A percentile compares a stretch with the other conserved stretches of the same genome.
These are phyloP conservation scores for Hypoxylon sp. DNA, from an alignment of 2,329 filamentous ascomycete species.

Conservation along the genomic window DNA sequence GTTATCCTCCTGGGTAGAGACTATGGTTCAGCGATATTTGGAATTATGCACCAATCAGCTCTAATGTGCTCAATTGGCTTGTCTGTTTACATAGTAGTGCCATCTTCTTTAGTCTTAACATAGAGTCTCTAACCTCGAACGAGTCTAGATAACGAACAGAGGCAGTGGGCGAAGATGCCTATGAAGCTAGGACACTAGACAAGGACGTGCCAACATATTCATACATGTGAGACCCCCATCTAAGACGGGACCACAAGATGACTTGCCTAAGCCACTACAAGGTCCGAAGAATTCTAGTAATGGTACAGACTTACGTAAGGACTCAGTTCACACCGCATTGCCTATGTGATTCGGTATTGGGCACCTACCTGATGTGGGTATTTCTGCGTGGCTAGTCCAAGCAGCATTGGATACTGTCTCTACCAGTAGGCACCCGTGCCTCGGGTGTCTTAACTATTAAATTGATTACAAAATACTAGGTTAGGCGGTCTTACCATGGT, in stretches of 20 bases:
- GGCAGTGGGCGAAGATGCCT: conserved; percentile 7
- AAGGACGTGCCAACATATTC: conserved; percentile 11
- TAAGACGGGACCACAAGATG: conserved; percentile 5
- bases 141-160: conserved; percentile 14
- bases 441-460: not conserved
- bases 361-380: not conserved
- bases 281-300: not conserved
- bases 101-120: conserved; percentile 15
- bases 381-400: conserved; percentile 2
- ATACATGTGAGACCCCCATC: conserved; percentile 16
- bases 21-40: conserved; percentile 2
- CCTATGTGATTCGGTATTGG: not conserved
- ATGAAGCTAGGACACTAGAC: conserved; percentile 6
- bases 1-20: not conserved
- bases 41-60: conserved; percentile 10
- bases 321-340: conserved; percentile 15
- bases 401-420: conserved; percentile 2
- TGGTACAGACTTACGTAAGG: conserved; percentile 23
- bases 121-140: conserved; percentile 12
- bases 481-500: conserved; percentile 22
- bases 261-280: conserved; percentile 19
- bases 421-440: not conserved
- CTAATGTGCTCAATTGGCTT: conserved; percentile 2
- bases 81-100: conserved; percentile 11
- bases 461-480: conserved; percentile 6